phyloP scores from a whole-genome alignment of 495 filamentous ascomycete species.

The Aspergillus affinis region DNA sequence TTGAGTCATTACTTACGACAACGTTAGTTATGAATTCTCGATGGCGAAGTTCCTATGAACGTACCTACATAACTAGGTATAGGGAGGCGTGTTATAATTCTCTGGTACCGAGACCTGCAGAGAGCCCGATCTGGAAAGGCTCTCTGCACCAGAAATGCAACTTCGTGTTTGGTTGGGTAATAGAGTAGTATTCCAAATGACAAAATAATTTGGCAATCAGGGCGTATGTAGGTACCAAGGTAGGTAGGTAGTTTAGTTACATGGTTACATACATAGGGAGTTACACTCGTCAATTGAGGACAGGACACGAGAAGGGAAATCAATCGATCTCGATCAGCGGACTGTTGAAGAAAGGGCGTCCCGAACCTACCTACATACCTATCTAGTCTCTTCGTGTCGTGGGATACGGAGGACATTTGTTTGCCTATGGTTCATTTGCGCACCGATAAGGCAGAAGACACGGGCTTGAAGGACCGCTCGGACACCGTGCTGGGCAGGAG shows the following conservation, averaged over 20 bases:
- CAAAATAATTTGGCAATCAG: background rate
- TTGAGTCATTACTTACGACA: too few species aligned
- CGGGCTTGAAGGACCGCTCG: too few species aligned
- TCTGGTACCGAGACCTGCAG: background rate
- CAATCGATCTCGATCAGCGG: background rate
- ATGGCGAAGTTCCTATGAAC: too few species aligned
- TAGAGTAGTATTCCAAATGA: background rate
- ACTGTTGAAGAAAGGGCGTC: background rate
- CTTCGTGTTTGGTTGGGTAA: background rate
- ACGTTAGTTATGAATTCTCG: too few species aligned
- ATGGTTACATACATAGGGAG: background rate
- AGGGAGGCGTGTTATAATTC: background rate
- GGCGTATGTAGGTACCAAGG: too few species aligned
- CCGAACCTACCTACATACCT: too few species aligned
- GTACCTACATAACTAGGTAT: background rate
- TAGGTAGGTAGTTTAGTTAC: too few species aligned
- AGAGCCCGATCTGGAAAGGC: background rate
- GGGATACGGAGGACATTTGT: background rate
- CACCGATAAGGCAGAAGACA: background rate
- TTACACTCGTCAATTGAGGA: background rate
- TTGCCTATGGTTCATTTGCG: background rate
- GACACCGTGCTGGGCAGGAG: too few species aligned
- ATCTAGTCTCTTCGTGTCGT: too few species aligned
- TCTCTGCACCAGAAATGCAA: background rate
- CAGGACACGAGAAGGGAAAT: background rate